Base-by-base conservation (phyloP, 2,329 filamentous ascomycete species). In the Phialocephala subalpina region DNA sequence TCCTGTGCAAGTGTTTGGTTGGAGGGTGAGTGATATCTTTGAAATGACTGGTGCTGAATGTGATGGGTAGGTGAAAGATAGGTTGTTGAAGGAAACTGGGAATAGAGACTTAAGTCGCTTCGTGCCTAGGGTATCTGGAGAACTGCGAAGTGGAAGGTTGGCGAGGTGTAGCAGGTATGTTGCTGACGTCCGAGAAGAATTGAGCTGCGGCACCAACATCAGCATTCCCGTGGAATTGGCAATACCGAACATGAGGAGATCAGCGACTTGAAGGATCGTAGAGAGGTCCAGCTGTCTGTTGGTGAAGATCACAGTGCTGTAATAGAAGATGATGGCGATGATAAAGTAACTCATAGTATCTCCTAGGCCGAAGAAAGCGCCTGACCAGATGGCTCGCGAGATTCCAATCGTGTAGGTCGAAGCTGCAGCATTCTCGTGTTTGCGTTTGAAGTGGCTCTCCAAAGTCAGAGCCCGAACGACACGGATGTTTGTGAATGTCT, bases 231-330 rank as follows among this genome's bases (percentile, higher is more conserved):
- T 88, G 1, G 92, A 87, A 12, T 91, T 92, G 12, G 90, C 88
- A 63, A 97, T 87, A 67, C 92, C 90, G 75, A 97, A 92, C n/a
- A 97, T 84, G 0, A 98, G 84, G 61, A 97, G 84, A 38, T 94
- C 91, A 72, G 96, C 89, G 0, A 96, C 92, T 67, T 90, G 87
- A 33, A 97, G 80, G 20, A 96, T 85, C 1, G 84, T 80, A 1
- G 84, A 82, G 0, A 90, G 84, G 0, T 81, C 82, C 70, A 80
- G 78, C 45, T 84, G 78, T 11, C 80, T 74, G 52, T 78, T 77
- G 0, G 83, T 82, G 6, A 92, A 83, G 12, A 97, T 82, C 0
- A 85, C 79, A 0, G 89, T 87, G 2, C 92, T 93, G 74, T 95
- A 97, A 80, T 91, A 97, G 76, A 97, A 96, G 11, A 97, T 86